Conservation (phyloP, 148 eudicot genomes). For the Linanthus parryae region DNA sequence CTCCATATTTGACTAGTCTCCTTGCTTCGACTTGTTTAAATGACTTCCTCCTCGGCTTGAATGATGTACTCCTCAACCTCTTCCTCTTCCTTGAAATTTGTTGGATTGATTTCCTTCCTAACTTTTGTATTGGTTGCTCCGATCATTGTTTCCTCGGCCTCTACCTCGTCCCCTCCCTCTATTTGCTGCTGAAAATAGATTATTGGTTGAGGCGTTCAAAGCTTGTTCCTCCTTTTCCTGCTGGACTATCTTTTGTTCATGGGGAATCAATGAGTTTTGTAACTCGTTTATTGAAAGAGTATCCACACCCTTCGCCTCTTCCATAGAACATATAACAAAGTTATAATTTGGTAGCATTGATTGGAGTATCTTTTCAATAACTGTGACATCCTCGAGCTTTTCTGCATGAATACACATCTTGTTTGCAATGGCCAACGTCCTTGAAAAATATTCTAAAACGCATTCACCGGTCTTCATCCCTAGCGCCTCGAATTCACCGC, state of each 20-base stretch:
- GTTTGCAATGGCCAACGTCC: conserved; percentile 6
- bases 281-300: conserved; percentile 16
- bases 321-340: conserved; percentile 9
- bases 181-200: conserved; percentile 1
- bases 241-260: conserved; percentile 17
- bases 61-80: neutral
- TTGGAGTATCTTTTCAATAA: conserved; percentile 11
- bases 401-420: conserved; percentile 11
- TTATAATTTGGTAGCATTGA: conserved; percentile 11
- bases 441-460: conserved; percentile 1
- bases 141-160: conserved; percentile 13
- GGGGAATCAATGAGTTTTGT: conserved; percentile 13
- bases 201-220: conserved; percentile 9
- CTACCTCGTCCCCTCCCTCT: conserved; percentile 5
- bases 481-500: conserved; percentile 3
- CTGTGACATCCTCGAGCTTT: neutral
- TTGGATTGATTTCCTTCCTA: neutral
- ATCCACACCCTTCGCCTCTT: conserved; percentile 19
- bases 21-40: neutral
- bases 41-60: too few relatives aligned
- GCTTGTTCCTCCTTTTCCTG: conserved; percentile 16
- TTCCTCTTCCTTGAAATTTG: conserved; percentile 4
- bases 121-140: neutral
- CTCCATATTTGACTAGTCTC: conserved; percentile 2
- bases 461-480: conserved; percentile 9